Conservation (phyloP, 176 grass and related monocot genomes). For the Stipa capillata region DNA sequence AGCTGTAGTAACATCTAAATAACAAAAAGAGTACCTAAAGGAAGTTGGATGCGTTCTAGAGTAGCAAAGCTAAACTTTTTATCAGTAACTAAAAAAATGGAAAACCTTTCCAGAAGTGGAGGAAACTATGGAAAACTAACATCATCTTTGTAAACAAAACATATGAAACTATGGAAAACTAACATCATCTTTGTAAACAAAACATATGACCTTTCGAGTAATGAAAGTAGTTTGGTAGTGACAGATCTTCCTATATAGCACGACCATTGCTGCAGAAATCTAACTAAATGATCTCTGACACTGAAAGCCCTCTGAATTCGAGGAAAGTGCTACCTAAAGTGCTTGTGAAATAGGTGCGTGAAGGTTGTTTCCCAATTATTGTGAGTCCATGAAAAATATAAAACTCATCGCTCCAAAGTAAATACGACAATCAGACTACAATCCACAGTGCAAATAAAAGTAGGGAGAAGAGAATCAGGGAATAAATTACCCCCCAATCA, state of each 20-base stretch:
- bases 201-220: not conserved
- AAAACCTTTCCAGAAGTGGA: too few relatives aligned
- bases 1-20: too few relatives aligned
- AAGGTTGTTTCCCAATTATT: not conserved
- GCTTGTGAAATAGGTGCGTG: not conserved
- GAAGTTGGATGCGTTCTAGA: too few relatives aligned
- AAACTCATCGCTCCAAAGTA: not conserved
- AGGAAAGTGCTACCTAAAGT: not conserved
- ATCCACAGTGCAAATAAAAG: not conserved
- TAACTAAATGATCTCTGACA: not conserved
- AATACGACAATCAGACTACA: not conserved
- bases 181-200: not conserved
- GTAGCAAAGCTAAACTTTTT: too few relatives aligned
- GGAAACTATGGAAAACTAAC: not conserved
- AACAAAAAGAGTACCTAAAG: too few relatives aligned
- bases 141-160: not conserved
- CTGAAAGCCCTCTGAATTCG: not conserved
- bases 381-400: not conserved
- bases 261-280: not conserved
- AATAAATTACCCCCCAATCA: too few relatives aligned
- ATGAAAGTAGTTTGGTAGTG: not conserved
- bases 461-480: too few relatives aligned
- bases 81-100: too few relatives aligned
- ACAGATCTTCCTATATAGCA: too few relatives aligned
- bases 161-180: not conserved